A percentile compares a stretch with the other conserved stretches of the same genome.
Conservation (phyloP, 306 rosid genomes). For the Medicago lupulina region DNA sequence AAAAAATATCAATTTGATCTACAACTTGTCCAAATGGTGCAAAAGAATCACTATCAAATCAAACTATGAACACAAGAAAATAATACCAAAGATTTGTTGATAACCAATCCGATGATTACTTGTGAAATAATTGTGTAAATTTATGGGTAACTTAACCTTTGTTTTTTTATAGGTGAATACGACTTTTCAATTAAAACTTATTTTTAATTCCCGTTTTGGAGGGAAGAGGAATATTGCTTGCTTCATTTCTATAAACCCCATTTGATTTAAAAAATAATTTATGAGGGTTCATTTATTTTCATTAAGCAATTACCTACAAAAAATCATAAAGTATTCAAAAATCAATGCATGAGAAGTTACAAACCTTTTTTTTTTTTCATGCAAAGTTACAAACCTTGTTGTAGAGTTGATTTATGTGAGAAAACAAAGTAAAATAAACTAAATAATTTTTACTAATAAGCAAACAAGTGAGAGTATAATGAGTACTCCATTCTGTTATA, state of each 20-base stretch:
- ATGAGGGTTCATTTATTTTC: no score
- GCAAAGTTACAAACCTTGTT: no score
- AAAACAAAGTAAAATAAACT: no score
- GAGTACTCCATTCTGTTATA: not conserved
- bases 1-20: constrained; percentile 38
- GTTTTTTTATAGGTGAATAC: not conserved
- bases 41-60: constrained; percentile 10
- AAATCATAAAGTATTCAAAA: not conserved
- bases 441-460: not conserved
- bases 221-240: constrained; percentile 15
- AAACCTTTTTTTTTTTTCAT: no score
- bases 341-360: not conserved
- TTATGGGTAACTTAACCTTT: not conserved
- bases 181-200: not conserved
- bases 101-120: constrained; percentile 22
- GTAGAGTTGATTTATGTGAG: not conserved
- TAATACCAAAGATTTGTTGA: not conserved
- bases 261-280: not conserved
- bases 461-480: not conserved
- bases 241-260: not conserved
- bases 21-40: constrained; percentile 40
- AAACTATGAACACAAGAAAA: not conserved
- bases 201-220: not conserved
- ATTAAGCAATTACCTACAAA: constrained; percentile 1
- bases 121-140: not conserved